Evolutionary conservation across 2,329 filamentous ascomycete genomes (phyloP).

Genomic region (Calonectria leucothoes): DNA sequence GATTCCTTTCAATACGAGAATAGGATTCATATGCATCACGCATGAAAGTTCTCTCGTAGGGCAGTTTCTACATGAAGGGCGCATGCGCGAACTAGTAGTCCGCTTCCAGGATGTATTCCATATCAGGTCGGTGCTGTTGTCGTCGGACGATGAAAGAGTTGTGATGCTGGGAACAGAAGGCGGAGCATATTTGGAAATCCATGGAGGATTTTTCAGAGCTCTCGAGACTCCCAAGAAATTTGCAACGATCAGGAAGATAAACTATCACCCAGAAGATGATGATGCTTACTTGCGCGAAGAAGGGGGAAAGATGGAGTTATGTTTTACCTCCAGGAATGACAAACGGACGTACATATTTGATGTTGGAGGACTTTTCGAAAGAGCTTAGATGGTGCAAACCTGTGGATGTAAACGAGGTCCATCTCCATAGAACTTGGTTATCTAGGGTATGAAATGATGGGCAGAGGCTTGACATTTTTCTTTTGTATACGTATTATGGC

Average conservation of each 20-base stretch:
- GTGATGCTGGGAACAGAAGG: background rate
- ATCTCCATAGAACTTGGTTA: no score
- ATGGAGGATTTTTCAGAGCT: background rate
- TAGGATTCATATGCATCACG: background rate
- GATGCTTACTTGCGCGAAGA: background rate
- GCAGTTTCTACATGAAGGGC: background rate
- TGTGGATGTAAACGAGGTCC: background rate
- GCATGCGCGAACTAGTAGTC: background rate
- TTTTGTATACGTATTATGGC: no score
- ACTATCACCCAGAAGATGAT: background rate
- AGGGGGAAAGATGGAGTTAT: background rate
- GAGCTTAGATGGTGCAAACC: background rate
- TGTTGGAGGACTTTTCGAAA: background rate
- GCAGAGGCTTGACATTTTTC: no score
- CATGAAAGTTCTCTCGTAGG: background rate
- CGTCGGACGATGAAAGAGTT: background rate
- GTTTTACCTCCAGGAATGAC: background rate
- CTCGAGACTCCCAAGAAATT: background rate
- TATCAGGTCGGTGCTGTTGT: background rate
- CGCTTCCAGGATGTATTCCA: background rate
- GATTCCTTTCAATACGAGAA: background rate
- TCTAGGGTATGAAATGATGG: no score
- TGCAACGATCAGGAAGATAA: background rate
- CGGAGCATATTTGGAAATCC: background rate
- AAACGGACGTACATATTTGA: background rate